A percentile compares a stretch with the other conserved stretches of the same genome.
phyloP scores from a whole-genome alignment of 179 eudicot genomes.

The Beta lomatogona region DNA sequence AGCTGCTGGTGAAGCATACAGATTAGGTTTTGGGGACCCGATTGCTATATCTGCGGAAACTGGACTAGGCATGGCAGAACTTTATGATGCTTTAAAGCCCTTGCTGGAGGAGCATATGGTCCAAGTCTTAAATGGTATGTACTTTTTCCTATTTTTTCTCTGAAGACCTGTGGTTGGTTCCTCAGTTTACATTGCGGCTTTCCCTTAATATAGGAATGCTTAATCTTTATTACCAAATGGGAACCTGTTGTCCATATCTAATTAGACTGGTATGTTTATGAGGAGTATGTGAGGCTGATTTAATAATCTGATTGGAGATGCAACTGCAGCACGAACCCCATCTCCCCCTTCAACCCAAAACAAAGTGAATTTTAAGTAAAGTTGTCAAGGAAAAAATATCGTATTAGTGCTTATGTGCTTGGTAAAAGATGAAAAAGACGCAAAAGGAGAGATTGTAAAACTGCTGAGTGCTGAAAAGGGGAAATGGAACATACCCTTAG shows the following conservation, averaged over 20 bases:
- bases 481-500: not conserved
- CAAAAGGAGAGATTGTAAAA: not conserved
- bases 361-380: not conserved
- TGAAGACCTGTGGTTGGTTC: not conserved
- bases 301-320: not conserved
- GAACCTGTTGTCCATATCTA: not conserved
- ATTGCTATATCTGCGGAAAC: constrained; percentile 96
- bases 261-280: not conserved
- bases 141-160: not conserved
- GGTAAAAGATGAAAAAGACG: not conserved
- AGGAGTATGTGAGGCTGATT: not conserved
- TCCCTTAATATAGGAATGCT: not conserved
- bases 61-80: constrained; percentile 84
- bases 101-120: constrained; percentile 70
- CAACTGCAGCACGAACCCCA: not conserved
- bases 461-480: not conserved
- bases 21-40: constrained; percentile 94
- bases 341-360: not conserved
- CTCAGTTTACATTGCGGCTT: not conserved
- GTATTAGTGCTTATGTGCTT: not conserved
- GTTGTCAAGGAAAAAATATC: not conserved
- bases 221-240: not conserved
- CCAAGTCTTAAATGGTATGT: constrained; percentile 53
- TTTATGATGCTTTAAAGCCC: constrained; percentile 69
- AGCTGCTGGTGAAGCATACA: constrained; percentile 83